Base-by-base conservation (phyloP, 2,329 filamentous ascomycete species). In the Thielaviopsis musarum region DNA sequence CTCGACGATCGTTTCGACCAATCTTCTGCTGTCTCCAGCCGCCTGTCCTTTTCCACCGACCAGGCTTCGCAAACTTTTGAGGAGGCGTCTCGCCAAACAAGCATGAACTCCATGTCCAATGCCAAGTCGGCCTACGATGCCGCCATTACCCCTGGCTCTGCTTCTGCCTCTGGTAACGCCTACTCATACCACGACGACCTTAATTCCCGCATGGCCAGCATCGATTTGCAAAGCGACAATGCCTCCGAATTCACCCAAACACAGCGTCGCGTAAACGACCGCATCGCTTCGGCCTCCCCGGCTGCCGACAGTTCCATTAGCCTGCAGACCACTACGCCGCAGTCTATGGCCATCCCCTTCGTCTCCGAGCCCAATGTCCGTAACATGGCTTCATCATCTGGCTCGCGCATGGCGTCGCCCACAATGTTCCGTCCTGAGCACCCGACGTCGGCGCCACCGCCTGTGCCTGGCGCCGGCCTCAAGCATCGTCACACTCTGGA, bases 401-500 rank as follows among this genome's bases (percentile, higher is more conserved):
- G 22, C 21, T 56, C 55, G n/a, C 60, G 60, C 24, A 54, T 59
- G 15, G 30, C 53, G 2, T 54, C 58, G 19, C 48, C 53, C 38
- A 26, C 28, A 24, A 52, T 54, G 22, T 52, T n/a, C 15, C 57
- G 60, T 10, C 60, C 60, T 13, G 60, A 62, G 24, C 60, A 62
- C 30, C 60, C 60, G 1, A 57, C 57, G 2, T 59, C 60, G 15
- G 57, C 60, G 5, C 60, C 60, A 15, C 60, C 60, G n/a, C 60
- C 60, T 2, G 49, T 52, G 5, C 54, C 65, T 24, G 75, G 76
- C 15, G 73, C 79, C 21, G 78, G 80, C 59, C 73, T 91, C 55
- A 85, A 86, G 69, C 88, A 95, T 62, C 83, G 91, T 64, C 87
- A 95, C 71, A 95, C 89, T 0, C 77, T 96, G 26, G 89, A 95